Conservation (phyloP, 306 rosid species). For the Canavalia gladiata region DNA sequence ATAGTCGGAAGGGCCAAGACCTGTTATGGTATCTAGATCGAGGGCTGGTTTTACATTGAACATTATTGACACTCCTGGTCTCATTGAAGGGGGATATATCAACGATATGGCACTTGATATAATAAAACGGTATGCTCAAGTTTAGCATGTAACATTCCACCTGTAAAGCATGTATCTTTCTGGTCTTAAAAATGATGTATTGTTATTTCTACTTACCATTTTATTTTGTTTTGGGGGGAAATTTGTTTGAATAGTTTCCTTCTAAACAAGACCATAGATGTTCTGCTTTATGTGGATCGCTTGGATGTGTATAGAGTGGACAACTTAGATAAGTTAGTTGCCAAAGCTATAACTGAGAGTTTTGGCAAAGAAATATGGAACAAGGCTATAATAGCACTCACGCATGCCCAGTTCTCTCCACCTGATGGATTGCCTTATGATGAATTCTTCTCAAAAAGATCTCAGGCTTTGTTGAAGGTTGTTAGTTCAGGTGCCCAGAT, state of each 20-base stretch:
- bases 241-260: constrained; percentile 71
- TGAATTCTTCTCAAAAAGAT: constrained; percentile 84
- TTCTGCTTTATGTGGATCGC: constrained; percentile 94
- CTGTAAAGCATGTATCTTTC: constrained; percentile 31
- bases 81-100: constrained; percentile 96
- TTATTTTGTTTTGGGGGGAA: constrained; percentile 28
- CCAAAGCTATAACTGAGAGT: constrained; percentile 80
- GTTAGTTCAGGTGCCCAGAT: constrained; percentile 73
- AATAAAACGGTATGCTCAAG: constrained; percentile 69
- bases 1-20: constrained; percentile 88
- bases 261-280: constrained; percentile 92
- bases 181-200: neutral
- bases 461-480: constrained; percentile 77
- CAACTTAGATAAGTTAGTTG: constrained; percentile 84
- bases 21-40: constrained; percentile 86
- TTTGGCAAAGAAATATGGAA: constrained; percentile 93
- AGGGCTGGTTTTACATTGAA: constrained; percentile 92
- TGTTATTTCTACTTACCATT: constrained; percentile 18
- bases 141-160: neutral
- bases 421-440: constrained; percentile 92
- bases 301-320: constrained; percentile 95
- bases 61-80: constrained; percentile 96
- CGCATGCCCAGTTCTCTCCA: constrained; percentile 94
- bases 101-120: constrained; percentile 80
- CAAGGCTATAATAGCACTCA: constrained; percentile 84